A percentile compares a stretch with the other conserved stretches of the same genome.
Conservation (phyloP, 2,329 filamentous ascomycete genomes). For the Pseudogymnoascus sp. region DNA sequence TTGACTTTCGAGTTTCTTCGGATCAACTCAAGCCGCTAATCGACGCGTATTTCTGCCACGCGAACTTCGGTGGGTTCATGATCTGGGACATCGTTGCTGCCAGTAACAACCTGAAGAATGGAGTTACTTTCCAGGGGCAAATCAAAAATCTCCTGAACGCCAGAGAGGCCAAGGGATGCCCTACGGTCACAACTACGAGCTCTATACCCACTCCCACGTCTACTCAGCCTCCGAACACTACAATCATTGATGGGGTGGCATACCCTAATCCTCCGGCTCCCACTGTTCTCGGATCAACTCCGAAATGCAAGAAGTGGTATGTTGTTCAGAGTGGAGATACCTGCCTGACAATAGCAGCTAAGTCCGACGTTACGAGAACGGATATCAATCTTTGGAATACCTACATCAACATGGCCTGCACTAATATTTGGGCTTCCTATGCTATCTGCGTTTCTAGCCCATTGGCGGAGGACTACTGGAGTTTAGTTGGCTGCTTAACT, state of each 20-base stretch:
- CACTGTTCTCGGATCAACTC: not conserved
- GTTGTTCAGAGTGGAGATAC: not conserved
- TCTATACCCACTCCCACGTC: not conserved
- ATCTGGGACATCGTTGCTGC: constrained; percentile 25
- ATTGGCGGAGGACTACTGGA: not conserved
- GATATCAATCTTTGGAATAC: constrained; percentile 4
- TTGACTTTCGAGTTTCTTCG: constrained; percentile 11
- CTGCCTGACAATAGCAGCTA: not conserved
- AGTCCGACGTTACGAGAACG: not conserved
- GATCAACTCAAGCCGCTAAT: constrained; percentile 21
- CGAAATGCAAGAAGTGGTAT: constrained; percentile 8
- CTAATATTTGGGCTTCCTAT: constrained; percentile 3
- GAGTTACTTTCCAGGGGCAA: not conserved
- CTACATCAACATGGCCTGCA: not conserved
- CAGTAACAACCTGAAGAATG: constrained; percentile 15
- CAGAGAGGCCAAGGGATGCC: not conserved
- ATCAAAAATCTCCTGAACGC: constrained; percentile 10
- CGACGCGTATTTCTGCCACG: constrained; percentile 15
- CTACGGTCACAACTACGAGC: not conserved
- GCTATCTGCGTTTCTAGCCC: constrained; percentile 7
- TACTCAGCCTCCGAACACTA: not conserved
- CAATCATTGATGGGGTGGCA: not conserved
- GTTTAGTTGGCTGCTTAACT: not conserved
- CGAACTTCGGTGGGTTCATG: constrained; percentile 28
- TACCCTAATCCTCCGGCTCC: not conserved